Base-by-base conservation (phyloP, 148 eudicot species). In the Persicaria tinctoria region DNA sequence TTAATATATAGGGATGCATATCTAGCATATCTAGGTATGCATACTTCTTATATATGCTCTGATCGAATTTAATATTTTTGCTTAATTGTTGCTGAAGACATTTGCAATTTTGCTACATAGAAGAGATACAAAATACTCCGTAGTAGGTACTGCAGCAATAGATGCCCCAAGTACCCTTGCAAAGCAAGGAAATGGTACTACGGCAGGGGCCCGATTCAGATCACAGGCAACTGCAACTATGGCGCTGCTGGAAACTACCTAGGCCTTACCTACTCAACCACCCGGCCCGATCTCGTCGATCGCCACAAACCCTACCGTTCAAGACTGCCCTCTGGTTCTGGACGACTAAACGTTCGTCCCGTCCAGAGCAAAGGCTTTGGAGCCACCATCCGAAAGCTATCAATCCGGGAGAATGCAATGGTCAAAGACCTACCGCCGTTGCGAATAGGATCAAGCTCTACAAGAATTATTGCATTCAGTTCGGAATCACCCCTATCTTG, bases 141-240 rank as follows among this genome's bases (percentile, higher is more conserved):
- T n/a, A 41, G 75, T 27, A 78, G 78, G 73, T 89, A 85, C 63
- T 89, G 90, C 16, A 79, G 83, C 20, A 46, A 56, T 10, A 70
- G 14, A 0, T 75, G 74, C 20, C 51, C 76, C 23, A 60, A 63
- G 62, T 89, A 83, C 60, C 84, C 79, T 3, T 89, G 93, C 56
- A 76, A 46, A n/a, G 18, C 76, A 2, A 70, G 73, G 44, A 83
- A 77, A 49, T 68, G 53, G 0, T 85, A 83, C 82, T 82, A 83
- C 4, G 85, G 86, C 3, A 73, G 88, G 74, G 88, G 88, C 0
- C 86, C 86, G 2, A 73, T 85, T 74, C 85, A 85, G n/a, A 77
- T 85, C 41, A 72, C 84, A 18, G 83, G 88, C 84, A 83, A 85
- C 75, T 78, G 59, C 79, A 85, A 85, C 77, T 85, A 83, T 5